phyloP scores from a whole-genome alignment of 805 yeast genomes.

The Kodamaea neixiangensis region DNA sequence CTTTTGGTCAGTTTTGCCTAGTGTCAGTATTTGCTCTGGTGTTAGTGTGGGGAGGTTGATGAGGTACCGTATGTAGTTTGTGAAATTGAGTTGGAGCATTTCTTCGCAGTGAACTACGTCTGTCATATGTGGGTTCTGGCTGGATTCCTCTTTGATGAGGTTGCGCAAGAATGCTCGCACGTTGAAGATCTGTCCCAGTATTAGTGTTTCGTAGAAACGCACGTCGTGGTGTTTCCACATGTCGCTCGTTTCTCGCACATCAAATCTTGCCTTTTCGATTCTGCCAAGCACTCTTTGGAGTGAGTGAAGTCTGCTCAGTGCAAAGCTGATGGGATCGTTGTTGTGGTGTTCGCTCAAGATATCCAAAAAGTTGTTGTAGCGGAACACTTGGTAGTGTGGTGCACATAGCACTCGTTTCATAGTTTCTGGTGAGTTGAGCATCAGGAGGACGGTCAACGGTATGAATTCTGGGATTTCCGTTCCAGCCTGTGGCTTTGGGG shows the following conservation, averaged over 20 bases:
- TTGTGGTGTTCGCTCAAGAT: slow-evolving; percentile 31
- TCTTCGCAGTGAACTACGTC: slow-evolving; percentile 30
- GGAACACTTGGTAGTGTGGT: slow-evolving; percentile 30
- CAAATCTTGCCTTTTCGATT: slow-evolving; percentile 14
- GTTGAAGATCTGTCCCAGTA: slow-evolving; percentile 31
- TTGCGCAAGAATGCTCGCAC: slow-evolving; percentile 29
- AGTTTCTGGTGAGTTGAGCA: slow-evolving; percentile 27
- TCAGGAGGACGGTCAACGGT: slow-evolving; percentile 23
- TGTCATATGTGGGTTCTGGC: not conserved
- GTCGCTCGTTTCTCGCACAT: not conserved
- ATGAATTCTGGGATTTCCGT: slow-evolving; percentile 17
- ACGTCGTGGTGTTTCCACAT: slow-evolving; percentile 19
- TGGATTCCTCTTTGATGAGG: slow-evolving; percentile 20
- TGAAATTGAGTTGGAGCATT: slow-evolving; percentile 38
- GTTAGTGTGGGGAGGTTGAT: slow-evolving; percentile 29
- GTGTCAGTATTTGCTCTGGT: slow-evolving; percentile 12
- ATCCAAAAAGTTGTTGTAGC: slow-evolving; percentile 36
- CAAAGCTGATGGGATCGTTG: slow-evolving; percentile 41
- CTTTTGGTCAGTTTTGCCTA: slow-evolving; percentile 22
- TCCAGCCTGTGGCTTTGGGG: not conserved
- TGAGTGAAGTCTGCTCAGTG: slow-evolving; percentile 34
- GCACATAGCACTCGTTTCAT: slow-evolving; percentile 23
- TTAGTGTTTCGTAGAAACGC: slow-evolving; percentile 29
- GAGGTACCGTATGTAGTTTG: slow-evolving; percentile 38
- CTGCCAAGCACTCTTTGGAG: slow-evolving; percentile 29